Evolutionary conservation across 371 early-diverging fungal genomes (phyloP), one percentile per base, ranked within the genome.

Genomic region (Mortierella sp.): DNA sequence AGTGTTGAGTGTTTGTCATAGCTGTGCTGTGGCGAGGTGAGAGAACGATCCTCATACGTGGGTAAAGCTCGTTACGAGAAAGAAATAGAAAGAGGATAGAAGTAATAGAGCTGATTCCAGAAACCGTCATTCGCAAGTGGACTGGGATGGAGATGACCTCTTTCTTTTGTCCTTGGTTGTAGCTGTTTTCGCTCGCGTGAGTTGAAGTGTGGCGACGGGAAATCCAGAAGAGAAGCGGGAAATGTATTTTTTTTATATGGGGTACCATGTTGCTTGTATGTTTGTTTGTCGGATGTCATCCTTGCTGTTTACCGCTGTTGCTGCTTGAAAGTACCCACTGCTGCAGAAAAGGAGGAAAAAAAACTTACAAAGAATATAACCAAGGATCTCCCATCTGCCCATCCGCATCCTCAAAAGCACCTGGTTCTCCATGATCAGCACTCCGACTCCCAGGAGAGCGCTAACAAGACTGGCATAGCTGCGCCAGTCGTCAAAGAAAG

Each of bases 341-440:
- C 50, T 50, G 10, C 19, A 13, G 4, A 28, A 28, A 65, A 34
- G 34, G n/a, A 57, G 45, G 52, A 19, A 10, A 76, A 10, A 76
- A 26, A 6, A 80, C 82, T 77, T 82, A 86, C 86, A 86, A 3
- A 82, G 71, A 55, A 82, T 58, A 70, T 86, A 86, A 19, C 82
- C 82, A 75, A 82, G 78, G 50, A 82, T 80, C 73, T 82, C 82
- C 82, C 86, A 86, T 28, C 79, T 80, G 7, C 86, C 82, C 86
- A 82, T 86, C 8, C 82, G 86, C 82, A 86, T 82, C 47, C 87
- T 52, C 24, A 86, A 60, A 28, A 86, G 63, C 21, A 86, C 80
- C 47, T 86, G 87, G 79, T 86, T 86, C 58, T 86, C 87, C 87
- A 86, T 86, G 57, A 86, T 80, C 73, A 86, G 54, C 4, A 86